These are phyloP conservation scores for Globomyces sp. DNA, from an alignment of 371 early-diverging fungal genomes.

Conservation along the genomic window DNA sequence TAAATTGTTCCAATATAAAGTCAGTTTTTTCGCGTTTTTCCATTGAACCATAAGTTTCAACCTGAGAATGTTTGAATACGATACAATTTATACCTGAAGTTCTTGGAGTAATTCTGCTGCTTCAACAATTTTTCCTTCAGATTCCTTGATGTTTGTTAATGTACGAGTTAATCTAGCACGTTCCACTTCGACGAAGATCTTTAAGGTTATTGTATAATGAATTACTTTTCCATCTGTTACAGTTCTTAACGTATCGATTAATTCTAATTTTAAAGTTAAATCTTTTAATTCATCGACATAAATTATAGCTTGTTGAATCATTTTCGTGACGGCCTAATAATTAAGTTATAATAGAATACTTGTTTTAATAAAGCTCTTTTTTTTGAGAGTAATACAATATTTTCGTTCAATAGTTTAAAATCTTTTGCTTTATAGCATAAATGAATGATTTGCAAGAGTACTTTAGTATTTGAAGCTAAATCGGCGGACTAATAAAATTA, in stretches of 20 bases:
- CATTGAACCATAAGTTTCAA: constrained; percentile 98
- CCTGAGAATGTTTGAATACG: constrained; percentile 42
- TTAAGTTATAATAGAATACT: constrained; percentile 39
- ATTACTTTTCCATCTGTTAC: constrained; percentile 96
- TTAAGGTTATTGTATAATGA: neutral
- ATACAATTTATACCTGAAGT: constrained; percentile 62
- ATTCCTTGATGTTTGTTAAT: constrained; percentile 84
- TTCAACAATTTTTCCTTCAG: constrained; percentile 83
- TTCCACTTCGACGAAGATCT: constrained; percentile 97
- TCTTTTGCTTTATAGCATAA: constrained; percentile 72
- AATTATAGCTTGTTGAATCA: constrained; percentile 93
- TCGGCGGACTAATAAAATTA: constrained; percentile 66
- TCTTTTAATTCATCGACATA: constrained; percentile 82
- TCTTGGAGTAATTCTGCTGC: constrained; percentile 96
- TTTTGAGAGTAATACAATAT: constrained; percentile 86
- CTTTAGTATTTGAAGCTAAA: constrained; percentile 81
- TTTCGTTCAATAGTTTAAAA: constrained; percentile 87
- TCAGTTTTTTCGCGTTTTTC: constrained; percentile 97
- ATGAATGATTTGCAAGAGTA: constrained; percentile 76
- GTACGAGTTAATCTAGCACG: constrained; percentile 91
- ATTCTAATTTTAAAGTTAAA: constrained; percentile 77
- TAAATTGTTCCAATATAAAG: constrained; percentile 97
- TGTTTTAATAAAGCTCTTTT: constrained; percentile 95
- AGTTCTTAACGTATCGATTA: constrained; percentile 89
- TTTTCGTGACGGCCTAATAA: constrained; percentile 81